These are phyloP conservation scores for Phenoliferia sp. DNA, from an alignment of 1,284 basidiomycete species.

Conservation along the genomic window DNA sequence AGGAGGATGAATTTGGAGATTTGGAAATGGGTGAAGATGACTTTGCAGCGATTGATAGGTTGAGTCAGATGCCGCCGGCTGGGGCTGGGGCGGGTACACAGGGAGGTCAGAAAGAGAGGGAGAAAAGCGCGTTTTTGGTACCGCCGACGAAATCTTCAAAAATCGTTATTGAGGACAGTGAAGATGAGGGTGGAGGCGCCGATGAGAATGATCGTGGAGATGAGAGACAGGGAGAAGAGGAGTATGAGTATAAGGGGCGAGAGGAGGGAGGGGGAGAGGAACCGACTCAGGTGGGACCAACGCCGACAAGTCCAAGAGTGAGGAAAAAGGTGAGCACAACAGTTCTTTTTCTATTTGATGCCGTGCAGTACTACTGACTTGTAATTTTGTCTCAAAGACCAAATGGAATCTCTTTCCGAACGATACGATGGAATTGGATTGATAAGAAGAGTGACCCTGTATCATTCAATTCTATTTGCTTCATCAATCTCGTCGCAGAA, in stretches of 20 bases:
- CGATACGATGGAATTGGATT: neutral
- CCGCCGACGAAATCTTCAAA: neutral
- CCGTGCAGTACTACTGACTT: neutral
- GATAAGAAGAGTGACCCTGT: too few relatives aligned
- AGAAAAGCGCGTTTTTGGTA: neutral
- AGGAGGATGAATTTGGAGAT: slow-evolving; percentile 16
- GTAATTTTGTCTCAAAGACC: neutral
- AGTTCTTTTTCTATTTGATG: neutral
- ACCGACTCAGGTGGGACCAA: slow-evolving; percentile 17
- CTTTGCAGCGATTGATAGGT: slow-evolving; percentile 15
- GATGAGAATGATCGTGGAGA: neutral
- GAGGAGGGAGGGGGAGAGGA: neutral
- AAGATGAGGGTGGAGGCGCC: neutral
- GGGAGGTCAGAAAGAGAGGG: too few relatives aligned
- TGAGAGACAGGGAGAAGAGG: neutral
- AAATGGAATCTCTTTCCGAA: slow-evolving; percentile 16
- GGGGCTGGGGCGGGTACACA: neutral
- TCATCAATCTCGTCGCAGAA: too few relatives aligned
- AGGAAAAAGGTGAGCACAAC: slow-evolving; percentile 14
- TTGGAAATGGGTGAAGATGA: slow-evolving; percentile 5
- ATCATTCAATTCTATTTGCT: too few relatives aligned
- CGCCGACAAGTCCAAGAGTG: neutral
- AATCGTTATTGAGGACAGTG: neutral
- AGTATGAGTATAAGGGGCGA: slow-evolving; percentile 2
- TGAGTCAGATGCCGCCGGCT: slow-evolving; percentile 12